Percentiles rank a stretch among this genome's conserved stretches.
Conservation (phyloP, 495 filamentous ascomycete species). For the Penicillium fimorum region DNA sequence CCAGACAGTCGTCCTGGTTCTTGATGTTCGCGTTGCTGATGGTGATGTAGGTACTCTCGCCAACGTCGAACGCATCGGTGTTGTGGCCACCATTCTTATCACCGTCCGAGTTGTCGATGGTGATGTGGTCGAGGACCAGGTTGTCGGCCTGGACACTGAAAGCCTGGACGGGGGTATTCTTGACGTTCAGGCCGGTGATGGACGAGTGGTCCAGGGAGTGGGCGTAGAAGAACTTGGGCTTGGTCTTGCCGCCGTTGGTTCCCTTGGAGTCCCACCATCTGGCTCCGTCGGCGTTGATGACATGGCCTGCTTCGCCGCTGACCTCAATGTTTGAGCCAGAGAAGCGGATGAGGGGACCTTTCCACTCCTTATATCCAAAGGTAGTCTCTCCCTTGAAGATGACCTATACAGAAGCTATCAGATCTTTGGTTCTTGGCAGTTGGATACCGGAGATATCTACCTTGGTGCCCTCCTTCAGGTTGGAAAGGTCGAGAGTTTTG, state of each 20-base stretch:
- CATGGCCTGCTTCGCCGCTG: slow-evolving; percentile 34
- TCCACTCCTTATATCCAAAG: slow-evolving; percentile 55
- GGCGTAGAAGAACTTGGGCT: slow-evolving; percentile 59
- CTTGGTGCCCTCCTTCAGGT: slow-evolving; percentile 43
- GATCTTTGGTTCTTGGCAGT: background rate
- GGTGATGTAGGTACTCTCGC: slow-evolving; percentile 46
- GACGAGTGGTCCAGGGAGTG: slow-evolving; percentile 44
- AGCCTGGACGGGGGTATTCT: slow-evolving; percentile 62
- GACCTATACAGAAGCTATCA: slow-evolving; percentile 29
- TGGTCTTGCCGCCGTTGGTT: slow-evolving; percentile 54
- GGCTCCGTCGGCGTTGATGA: slow-evolving; percentile 47
- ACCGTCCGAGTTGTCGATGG: slow-evolving; percentile 60
- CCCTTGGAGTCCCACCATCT: slow-evolving; percentile 56
- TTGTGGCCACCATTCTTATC: slow-evolving; percentile 55
- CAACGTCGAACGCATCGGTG: slow-evolving; percentile 67
- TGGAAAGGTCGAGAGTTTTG: slow-evolving; percentile 51
- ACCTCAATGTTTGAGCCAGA: slow-evolving; percentile 46
- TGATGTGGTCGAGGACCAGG: slow-evolving; percentile 50
- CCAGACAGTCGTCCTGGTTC: slow-evolving; percentile 66
- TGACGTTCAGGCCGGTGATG: slow-evolving; percentile 45
- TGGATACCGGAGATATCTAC: slow-evolving; percentile 18
- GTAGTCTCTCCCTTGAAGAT: slow-evolving; percentile 52
- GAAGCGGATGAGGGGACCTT: slow-evolving; percentile 50
- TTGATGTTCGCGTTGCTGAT: slow-evolving; percentile 55
- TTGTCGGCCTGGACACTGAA: slow-evolving; percentile 57